phyloP scores from a whole-genome alignment of 148 eudicot genomes.

The Heliamphora exappendiculata region DNA sequence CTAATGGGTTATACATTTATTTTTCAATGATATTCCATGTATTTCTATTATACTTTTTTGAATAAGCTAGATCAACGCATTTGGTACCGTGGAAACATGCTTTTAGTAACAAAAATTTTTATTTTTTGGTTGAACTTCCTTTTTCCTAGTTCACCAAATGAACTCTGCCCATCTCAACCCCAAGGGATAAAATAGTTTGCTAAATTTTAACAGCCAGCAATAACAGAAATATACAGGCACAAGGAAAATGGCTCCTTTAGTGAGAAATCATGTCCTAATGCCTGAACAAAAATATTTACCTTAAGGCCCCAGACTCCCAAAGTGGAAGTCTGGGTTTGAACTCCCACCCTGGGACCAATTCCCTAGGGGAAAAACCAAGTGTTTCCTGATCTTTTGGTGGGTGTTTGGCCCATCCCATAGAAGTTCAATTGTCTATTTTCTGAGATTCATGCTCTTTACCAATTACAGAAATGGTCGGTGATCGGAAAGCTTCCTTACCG shows the following conservation, averaged over 20 bases:
- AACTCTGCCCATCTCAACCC: neutral
- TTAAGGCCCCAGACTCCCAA: no score
- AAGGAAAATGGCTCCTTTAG: neutral
- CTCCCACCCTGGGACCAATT: no score
- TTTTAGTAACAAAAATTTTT: no score
- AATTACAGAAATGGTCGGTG: conserved; percentile 77
- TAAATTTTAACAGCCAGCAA: neutral
- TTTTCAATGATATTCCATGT: no score
- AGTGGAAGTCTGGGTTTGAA: no score
- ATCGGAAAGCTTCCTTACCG: conserved; percentile 89
- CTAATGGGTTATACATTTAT: no score
- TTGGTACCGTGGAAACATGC: no score
- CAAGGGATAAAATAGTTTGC: neutral
- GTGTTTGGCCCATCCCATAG: neutral
- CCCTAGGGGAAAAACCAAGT: neutral
- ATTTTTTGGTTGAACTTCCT: neutral
- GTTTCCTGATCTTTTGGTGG: conserved; percentile 3
- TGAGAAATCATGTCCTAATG: neutral
- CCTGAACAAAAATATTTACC: neutral
- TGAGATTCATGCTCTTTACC: neutral
- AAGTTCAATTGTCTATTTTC: neutral
- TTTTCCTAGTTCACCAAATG: neutral
- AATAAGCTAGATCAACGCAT: no score
- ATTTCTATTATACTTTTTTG: no score
- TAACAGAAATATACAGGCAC: neutral